Base-by-base conservation (phyloP, 2,329 filamentous ascomycete species). In the Aspergillus spinulosporus region DNA sequence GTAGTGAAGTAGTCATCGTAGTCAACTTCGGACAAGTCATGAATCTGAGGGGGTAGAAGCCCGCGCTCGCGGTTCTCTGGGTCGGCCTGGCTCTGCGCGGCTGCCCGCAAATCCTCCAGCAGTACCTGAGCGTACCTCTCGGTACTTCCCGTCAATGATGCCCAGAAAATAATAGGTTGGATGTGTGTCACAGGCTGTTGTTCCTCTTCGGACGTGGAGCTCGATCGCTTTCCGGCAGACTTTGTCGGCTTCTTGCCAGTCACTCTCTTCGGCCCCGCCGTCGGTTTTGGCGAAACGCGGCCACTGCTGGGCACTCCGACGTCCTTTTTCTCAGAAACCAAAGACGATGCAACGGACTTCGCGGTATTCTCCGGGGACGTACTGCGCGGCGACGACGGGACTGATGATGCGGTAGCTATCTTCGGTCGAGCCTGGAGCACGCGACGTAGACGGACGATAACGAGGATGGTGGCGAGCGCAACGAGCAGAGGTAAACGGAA, bases 1-100 rank as follows among this genome's bases (percentile, higher is more conserved):
- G 82, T 83, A 56, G 96, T 85, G 69, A 97, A 97, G 74, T 88
- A 96, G 68, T 97, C 92, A 66, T 99, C 93, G 65, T 93, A 90
- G 66, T 97, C 93, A 52, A 95, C 83, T 59, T 96, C 87, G 2
- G 92, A 87, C 28, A 97, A 77, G 67, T 97, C 91, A 56, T 89
- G 79, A 8, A 91, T 73, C 66, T 88, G 79, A 1, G 90, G 86
- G 37, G 83, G 76, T 1, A 84, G 72, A 12, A 84, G 44, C 59
- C 69, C 68, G 15, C 63, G 62, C 48, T 69, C 65, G 14, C 61
- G 66, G 29, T 68, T 64, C 8, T 62, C 56, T 2, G 53, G 54
- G 7, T 66, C 59, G 21, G 66, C 59, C 36, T 59, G 60, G 5
- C 64, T 53, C 51, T 72, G 68, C 11, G 69, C 66, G 4, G 76